phyloP scores from a whole-genome alignment of 768 basidiomycete species.

The Russula sp. region DNA sequence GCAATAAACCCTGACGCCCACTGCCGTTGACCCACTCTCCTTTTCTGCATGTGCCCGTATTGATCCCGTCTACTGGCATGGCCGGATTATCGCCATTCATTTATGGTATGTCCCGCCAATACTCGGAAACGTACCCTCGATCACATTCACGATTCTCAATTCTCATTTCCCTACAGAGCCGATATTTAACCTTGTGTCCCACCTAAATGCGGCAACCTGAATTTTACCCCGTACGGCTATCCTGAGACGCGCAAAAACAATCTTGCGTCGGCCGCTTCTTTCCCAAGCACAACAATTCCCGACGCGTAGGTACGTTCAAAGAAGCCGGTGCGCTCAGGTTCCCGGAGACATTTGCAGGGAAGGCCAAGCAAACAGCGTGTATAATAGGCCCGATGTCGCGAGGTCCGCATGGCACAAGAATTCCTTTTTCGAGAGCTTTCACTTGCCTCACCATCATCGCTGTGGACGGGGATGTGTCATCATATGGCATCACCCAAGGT shows the following conservation, averaged over 20 bases:
- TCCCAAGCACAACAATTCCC: background rate
- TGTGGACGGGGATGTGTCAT: background rate
- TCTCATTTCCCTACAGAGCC: background rate
- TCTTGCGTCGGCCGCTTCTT: background rate
- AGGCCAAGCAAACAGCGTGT: background rate
- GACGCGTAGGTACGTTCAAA: background rate
- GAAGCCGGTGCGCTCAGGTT: background rate
- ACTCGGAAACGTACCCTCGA: background rate
- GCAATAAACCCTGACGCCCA: background rate
- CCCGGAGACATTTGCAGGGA: background rate
- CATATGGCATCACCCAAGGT: background rate
- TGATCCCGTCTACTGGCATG: background rate
- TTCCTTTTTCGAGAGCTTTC: background rate
- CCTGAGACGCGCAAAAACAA: background rate
- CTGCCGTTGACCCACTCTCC: background rate
- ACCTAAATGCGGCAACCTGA: background rate
- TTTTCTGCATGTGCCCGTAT: background rate
- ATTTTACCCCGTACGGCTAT: background rate
- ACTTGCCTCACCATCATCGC: background rate
- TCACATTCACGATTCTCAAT: background rate
- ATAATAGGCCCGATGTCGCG: background rate
- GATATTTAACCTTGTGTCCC: background rate
- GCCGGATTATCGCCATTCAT: constrained; percentile 7
- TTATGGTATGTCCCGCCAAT: background rate
- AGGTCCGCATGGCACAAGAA: background rate